These are phyloP conservation scores for Coemansia sp. DNA, from an alignment of 192 early-diverging fungal species.

Conservation along the genomic window DNA sequence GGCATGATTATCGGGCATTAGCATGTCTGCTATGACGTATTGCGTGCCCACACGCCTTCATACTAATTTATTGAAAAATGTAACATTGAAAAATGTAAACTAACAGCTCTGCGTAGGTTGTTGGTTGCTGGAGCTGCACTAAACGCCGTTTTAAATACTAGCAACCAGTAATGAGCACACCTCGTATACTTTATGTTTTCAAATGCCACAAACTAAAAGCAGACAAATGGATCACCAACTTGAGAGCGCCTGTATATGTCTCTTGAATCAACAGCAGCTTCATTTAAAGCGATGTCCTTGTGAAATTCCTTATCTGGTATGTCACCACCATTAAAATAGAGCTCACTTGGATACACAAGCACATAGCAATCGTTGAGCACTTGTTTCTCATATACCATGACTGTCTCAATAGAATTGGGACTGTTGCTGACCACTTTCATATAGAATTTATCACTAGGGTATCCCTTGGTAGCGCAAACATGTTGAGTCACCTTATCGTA, in stretches of 20 bases:
- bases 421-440: background rate
- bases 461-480: background rate
- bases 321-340: too few species aligned
- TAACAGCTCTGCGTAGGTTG: background rate
- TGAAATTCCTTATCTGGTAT: too few species aligned
- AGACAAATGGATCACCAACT: too few species aligned
- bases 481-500: background rate
- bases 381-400: background rate
- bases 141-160: background rate
- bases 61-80: background rate
- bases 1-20: background rate
- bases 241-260: too few species aligned
- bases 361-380: background rate
- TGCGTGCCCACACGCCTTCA: background rate
- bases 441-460: background rate
- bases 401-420: background rate
- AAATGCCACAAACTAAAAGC: too few species aligned
- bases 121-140: background rate
- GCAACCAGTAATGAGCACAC: background rate
- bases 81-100: background rate
- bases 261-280: too few species aligned
- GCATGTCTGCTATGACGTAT: background rate
- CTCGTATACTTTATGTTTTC: background rate
- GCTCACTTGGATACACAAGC: background rate
- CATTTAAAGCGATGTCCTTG: too few species aligned